These are phyloP conservation scores for Trichoderma gracile DNA, from an alignment of 2,329 filamentous ascomycete species.

Conservation along the genomic window DNA sequence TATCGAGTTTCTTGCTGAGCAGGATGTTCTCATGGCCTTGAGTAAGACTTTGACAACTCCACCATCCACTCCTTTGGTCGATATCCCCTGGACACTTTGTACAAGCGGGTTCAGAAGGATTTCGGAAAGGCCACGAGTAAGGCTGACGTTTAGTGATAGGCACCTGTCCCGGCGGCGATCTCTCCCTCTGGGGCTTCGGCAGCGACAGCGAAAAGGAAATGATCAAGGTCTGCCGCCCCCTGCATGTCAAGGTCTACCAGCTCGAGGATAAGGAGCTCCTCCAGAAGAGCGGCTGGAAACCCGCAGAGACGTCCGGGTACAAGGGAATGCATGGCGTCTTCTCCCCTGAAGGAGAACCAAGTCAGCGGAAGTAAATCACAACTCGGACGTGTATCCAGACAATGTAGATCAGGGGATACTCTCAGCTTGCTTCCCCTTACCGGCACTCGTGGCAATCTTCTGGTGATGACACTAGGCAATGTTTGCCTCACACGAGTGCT, in stretches of 20 bases:
- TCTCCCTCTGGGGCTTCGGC: slow-evolving; percentile 80
- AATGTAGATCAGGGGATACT: background rate
- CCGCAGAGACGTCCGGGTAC: slow-evolving; percentile 62
- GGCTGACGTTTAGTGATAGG: slow-evolving; percentile 39
- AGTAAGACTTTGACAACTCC: slow-evolving; percentile 42
- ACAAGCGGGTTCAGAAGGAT: background rate
- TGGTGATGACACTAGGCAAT: no score
- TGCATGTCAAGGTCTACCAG: slow-evolving; percentile 72
- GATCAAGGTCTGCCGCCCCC: slow-evolving; percentile 68
- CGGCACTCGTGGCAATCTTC: background rate
- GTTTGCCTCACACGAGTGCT: background rate
- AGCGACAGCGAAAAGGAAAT: slow-evolving; percentile 67
- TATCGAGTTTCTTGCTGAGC: slow-evolving; percentile 79
- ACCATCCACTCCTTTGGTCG: no score
- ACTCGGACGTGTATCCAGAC: background rate
- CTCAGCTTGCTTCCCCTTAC: background rate
- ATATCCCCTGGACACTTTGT: background rate
- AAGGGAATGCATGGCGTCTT: slow-evolving; percentile 61
- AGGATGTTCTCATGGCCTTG: slow-evolving; percentile 65
- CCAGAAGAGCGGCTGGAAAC: slow-evolving; percentile 59
- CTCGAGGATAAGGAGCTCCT: slow-evolving; percentile 57
- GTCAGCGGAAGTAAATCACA: background rate
- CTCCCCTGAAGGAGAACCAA: slow-evolving; percentile 32
- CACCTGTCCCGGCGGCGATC: slow-evolving; percentile 78
- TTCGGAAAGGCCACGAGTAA: background rate